Evolutionary conservation across 1,284 basidiomycete species (phyloP).

Genomic region (Sphaerobolus stellatus): DNA sequence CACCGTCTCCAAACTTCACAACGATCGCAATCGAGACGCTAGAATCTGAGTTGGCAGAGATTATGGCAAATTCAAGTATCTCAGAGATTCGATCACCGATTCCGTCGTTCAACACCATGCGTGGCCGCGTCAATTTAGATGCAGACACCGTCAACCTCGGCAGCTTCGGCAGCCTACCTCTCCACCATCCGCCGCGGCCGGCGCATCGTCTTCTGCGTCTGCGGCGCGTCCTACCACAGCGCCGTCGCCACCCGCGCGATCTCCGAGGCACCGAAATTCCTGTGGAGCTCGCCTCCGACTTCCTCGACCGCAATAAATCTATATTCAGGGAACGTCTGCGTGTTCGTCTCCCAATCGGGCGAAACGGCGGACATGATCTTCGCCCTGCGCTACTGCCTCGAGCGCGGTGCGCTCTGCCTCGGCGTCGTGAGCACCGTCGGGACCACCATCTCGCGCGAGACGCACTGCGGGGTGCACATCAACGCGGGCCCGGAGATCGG

Average conservation of each 20-base stretch:
- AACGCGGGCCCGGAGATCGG: slow-evolving; percentile 99
- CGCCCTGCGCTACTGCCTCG: slow-evolving; percentile 94
- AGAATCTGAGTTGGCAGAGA: slow-evolving; percentile 98
- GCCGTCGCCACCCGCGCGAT: slow-evolving; percentile 96
- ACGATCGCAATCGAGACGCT: slow-evolving; percentile 89
- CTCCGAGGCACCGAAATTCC: slow-evolving; percentile 99
- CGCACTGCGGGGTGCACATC: slow-evolving; percentile 99
- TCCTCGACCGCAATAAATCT: slow-evolving; percentile 97
- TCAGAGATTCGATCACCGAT: slow-evolving; percentile 99
- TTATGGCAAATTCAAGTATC: slow-evolving; percentile 99
- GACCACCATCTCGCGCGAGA: slow-evolving; percentile 98
- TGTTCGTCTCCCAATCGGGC: slow-evolving; percentile 97
- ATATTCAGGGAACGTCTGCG: slow-evolving; percentile 99
- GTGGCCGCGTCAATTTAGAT: slow-evolving; percentile 99
- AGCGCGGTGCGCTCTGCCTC: slow-evolving; percentile 92
- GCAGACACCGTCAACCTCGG: slow-evolving; percentile 84
- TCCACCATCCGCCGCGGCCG: slow-evolving; percentile 94
- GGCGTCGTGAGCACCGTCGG: slow-evolving; percentile 99
- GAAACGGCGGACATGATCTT: slow-evolving; percentile 99
- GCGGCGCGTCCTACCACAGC: slow-evolving; percentile 98
- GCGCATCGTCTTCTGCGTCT: slow-evolving; percentile 95
- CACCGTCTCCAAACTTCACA: slow-evolving; percentile 91
- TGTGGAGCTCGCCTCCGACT: slow-evolving; percentile 98
- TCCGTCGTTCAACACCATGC: slow-evolving; percentile 99
- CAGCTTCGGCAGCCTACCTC: slow-evolving; percentile 96